A percentile compares a stretch with the other conserved stretches of the same genome.
phyloP scores from a whole-genome alignment of 208 protist genomes.

The Phytomonas francai region DNA sequence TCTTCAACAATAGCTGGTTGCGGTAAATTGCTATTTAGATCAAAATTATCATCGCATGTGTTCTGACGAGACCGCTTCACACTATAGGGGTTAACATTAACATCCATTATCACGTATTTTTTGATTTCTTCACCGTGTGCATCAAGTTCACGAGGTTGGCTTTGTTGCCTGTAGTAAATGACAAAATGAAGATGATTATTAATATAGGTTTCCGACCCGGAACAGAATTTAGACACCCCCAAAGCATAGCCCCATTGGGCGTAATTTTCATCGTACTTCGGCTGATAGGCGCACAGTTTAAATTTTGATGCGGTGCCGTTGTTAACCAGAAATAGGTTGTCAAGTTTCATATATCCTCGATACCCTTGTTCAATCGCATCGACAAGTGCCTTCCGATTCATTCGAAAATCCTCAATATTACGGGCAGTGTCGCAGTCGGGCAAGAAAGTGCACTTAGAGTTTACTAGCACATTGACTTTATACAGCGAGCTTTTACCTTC shows the following conservation, averaged over 20 bases:
- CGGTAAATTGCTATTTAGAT: neutral
- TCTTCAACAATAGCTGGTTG: neutral
- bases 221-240: constrained; percentile 17
- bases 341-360: constrained; percentile 78
- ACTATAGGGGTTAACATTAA: constrained; percentile 50
- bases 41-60: constrained; percentile 10
- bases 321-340: constrained; percentile 70
- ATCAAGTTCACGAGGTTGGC: constrained; percentile 7
- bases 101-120: constrained; percentile 65
- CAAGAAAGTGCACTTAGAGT: constrained; percentile 30
- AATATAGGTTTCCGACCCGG: constrained; percentile 21
- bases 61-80: constrained; percentile 16
- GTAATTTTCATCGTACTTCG: neutral
- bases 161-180: constrained; percentile 55
- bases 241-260: constrained; percentile 32
- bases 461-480: constrained; percentile 35
- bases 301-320: constrained; percentile 5
- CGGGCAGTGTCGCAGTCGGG: constrained; percentile 26
- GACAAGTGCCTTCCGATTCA: constrained; percentile 16
- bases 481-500: constrained; percentile 67
- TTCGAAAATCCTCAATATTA: constrained; percentile 26
- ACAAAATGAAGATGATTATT: constrained; percentile 80
- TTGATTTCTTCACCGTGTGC: constrained; percentile 3
- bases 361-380: constrained; percentile 64
- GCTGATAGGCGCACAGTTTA: neutral